Base-by-base conservation (phyloP, 2,329 filamentous ascomycete genomes). In the Penicillium sclerotiorum region DNA sequence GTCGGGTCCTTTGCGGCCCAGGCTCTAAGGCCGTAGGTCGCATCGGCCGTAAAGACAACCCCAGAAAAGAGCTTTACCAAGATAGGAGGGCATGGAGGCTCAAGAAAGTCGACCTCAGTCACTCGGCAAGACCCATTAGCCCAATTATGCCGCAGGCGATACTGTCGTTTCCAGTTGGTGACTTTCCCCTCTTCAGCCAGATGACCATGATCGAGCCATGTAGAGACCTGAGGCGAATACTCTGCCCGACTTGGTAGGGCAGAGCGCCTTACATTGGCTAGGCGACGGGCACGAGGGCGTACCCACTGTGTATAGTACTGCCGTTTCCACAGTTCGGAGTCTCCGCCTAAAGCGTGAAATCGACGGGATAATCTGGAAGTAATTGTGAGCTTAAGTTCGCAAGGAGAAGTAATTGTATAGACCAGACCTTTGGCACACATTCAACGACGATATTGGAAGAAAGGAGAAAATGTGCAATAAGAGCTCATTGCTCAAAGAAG, bases 141-240 rank as follows among this genome's bases (percentile, higher is more conserved):
- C 94, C 94, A 97, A 72, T 97, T 97, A 67, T 96, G 88, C 38
- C 89, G 82, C 42, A 96, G 77, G 63, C 87, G 90, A 71, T 95
- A 97, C 62, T 94, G 88, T 53, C 83, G 81, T 75, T 95, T 95
- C 92, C 92, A 96, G 64, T 94, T 83, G 39, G 82, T 85, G 17
- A 73, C 63, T 5, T 66, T 69, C 11, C 77, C 77, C 50, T 73
- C 72, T 47, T 71, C 73, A 18, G 87, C 78, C 7, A 82, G 64
- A 51, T 80, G 77, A 30, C 80, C 75, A 54, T 87, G 82, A 43
- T 85, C 81, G 27, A 84, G 69, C 84, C 84, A 87, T 66, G 77
- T 80, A 11, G 82, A 81, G 8, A 80, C 63, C 47, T 76, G 80
- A 4, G 80, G 81, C 1, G 80, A 80, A 56, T 81, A 84, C 39